Percentiles rank a stretch among this genome's conserved stretches.
phyloP scores from a whole-genome alignment of 1,284 basidiomycete genomes.

The Omphalotus olearius region DNA sequence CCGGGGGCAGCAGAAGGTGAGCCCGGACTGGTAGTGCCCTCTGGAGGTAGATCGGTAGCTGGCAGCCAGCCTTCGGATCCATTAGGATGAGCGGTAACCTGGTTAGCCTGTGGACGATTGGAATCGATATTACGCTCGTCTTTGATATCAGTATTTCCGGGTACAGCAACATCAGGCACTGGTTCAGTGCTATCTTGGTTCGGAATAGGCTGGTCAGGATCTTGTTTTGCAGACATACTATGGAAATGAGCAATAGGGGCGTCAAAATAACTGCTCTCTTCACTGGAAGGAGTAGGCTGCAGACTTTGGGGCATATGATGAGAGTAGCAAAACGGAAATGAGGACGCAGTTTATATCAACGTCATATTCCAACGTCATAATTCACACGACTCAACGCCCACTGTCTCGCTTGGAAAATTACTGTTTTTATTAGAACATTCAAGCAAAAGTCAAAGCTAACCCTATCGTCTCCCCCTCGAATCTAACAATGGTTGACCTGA shows the following conservation, averaged over 20 bases:
- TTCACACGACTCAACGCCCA: too few relatives aligned
- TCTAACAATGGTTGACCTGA: too few relatives aligned
- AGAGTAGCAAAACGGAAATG: not conserved
- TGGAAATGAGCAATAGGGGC: constrained; percentile 29
- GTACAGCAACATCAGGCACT: not conserved
- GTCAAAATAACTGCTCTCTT: constrained; percentile 36
- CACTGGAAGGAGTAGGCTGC: constrained; percentile 28
- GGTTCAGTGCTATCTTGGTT: not conserved
- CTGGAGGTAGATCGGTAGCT: constrained; percentile 12
- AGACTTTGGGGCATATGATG: not conserved
- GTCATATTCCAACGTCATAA: too few relatives aligned
- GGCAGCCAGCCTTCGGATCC: constrained; percentile 30
- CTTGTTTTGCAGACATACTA: constrained; percentile 15
- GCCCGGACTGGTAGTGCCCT: not conserved
- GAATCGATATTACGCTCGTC: not conserved
- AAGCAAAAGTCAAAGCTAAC: too few relatives aligned
- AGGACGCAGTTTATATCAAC: too few relatives aligned
- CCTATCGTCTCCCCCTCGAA: too few relatives aligned
- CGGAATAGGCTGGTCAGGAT: constrained; percentile 7
- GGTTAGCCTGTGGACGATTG: not conserved
- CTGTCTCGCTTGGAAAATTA: too few relatives aligned
- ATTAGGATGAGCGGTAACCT: constrained; percentile 20
- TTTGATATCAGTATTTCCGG: not conserved
- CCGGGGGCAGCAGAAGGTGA: not conserved
- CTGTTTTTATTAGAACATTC: too few relatives aligned